Evolutionary conservation across 257 asterid genomes (phyloP).

Genomic region (Petunia secreta): DNA sequence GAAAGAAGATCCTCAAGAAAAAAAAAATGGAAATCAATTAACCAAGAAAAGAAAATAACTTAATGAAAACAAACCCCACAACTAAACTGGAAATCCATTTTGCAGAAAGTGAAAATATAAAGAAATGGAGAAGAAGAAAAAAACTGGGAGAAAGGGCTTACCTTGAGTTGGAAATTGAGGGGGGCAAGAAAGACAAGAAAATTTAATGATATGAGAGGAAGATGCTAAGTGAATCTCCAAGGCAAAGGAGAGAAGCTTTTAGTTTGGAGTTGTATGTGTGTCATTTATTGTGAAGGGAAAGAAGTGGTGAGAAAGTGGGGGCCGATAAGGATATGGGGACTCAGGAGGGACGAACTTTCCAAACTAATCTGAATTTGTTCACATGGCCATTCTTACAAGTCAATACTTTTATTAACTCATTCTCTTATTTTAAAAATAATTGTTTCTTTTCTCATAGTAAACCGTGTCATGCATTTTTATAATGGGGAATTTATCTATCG

Average conservation of each 20-base stretch:
- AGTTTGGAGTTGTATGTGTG: not conserved
- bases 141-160: not conserved
- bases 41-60: too few species aligned
- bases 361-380: constrained; percentile 18
- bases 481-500: too few species aligned
- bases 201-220: constrained; percentile 18
- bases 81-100: too few species aligned
- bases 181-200: not conserved
- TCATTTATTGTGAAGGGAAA: not conserved
- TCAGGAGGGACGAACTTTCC: constrained; percentile 11
- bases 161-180: not conserved
- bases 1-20: not conserved
- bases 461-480: not conserved
- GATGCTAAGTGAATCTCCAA: not conserved
- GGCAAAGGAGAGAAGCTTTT: not conserved
- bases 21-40: not conserved
- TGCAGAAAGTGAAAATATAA: not conserved
- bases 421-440: not conserved
- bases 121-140: too few species aligned
- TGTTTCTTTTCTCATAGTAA: not conserved
- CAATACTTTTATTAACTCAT: not conserved
- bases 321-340: not conserved
- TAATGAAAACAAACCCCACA: too few species aligned
- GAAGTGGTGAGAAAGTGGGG: not conserved
- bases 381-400: constrained; percentile 9